Percentiles rank a stretch among this genome's conserved stretches.
Evolutionary conservation across 257 asterid species (phyloP).

Genomic region (Forsythia viridissima): DNA sequence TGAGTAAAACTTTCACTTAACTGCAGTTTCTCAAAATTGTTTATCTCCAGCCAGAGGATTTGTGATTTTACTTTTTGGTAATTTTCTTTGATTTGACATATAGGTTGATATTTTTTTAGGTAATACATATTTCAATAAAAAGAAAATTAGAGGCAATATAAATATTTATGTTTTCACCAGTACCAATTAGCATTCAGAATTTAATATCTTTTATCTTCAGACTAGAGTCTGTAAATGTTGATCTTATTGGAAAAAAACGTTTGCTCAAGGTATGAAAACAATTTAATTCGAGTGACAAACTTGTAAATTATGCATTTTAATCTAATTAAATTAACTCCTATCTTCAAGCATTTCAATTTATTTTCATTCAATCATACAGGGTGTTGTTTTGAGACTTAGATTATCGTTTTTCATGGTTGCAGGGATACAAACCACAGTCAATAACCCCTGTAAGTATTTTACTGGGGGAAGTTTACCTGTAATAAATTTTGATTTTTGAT

Average conservation of each 20-base stretch:
- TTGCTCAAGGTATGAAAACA: background rate
- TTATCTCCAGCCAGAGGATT: background rate
- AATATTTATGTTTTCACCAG: background rate
- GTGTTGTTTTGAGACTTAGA: slow-evolving; percentile 22
- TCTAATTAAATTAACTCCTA: slow-evolving; percentile 11
- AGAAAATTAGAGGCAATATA: background rate
- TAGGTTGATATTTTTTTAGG: background rate
- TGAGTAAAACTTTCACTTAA: slow-evolving; percentile 6
- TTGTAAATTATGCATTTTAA: background rate
- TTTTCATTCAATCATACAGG: slow-evolving; percentile 1
- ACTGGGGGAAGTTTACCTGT: slow-evolving; percentile 19
- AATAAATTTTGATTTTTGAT: slow-evolving; percentile 32
- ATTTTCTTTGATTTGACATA: background rate
- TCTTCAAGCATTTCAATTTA: slow-evolving; percentile 18
- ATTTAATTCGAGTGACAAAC: background rate
- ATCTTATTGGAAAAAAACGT: background rate
- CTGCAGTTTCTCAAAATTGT: background rate
- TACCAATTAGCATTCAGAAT: background rate
- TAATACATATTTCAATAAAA: background rate
- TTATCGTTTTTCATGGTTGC: slow-evolving; percentile 30
- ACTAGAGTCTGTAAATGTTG: background rate
- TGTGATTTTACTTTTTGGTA: background rate
- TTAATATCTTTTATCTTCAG: background rate
- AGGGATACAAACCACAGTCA: slow-evolving; percentile 22
- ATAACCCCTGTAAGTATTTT: slow-evolving; percentile 24